Evolutionary conservation across 2,329 filamentous ascomycete species (phyloP).

Genomic region (Monilinia vaccinii-corymbosi): DNA sequence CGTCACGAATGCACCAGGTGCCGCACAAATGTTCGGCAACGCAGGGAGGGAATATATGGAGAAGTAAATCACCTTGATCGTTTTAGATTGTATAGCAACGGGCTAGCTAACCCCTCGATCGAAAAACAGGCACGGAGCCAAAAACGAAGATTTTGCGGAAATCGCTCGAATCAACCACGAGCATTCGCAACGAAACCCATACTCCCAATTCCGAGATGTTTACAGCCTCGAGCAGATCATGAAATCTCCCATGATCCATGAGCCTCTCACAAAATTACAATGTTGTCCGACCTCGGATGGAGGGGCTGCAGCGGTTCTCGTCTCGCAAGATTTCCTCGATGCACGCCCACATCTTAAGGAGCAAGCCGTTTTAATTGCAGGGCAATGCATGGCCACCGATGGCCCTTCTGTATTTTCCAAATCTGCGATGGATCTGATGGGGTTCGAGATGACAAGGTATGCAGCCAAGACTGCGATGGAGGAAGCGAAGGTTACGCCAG

Average conservation of each 20-base stretch:
- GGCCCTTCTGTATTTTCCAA: constrained; percentile 67
- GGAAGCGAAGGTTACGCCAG: constrained; percentile 61
- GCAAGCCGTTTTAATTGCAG: constrained; percentile 82
- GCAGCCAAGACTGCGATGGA: constrained; percentile 62
- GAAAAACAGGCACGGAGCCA: constrained; percentile 48
- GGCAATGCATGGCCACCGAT: constrained; percentile 82
- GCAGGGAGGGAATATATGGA: constrained; percentile 92
- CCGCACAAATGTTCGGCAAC: constrained; percentile 93
- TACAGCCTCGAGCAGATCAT: constrained; percentile 81
- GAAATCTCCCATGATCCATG: constrained; percentile 67
- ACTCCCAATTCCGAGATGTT: constrained; percentile 93
- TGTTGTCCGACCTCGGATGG: constrained; percentile 96
- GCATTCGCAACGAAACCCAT: constrained; percentile 86
- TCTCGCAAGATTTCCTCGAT: constrained; percentile 82
- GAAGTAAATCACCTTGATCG: constrained; percentile 46
- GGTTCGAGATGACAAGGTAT: constrained; percentile 71
- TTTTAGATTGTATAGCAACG: background rate
- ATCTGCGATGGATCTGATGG: constrained; percentile 80
- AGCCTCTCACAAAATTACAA: constrained; percentile 92
- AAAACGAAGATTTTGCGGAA: constrained; percentile 80
- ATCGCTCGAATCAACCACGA: constrained; percentile 89
- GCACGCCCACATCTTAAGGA: constrained; percentile 70
- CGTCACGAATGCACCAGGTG: constrained; percentile 70
- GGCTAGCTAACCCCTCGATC: background rate
- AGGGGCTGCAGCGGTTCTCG: constrained; percentile 77